Evolutionary conservation across 2,329 filamentous ascomycete species (phyloP).

Genomic region (Aspergillus sp.): DNA sequence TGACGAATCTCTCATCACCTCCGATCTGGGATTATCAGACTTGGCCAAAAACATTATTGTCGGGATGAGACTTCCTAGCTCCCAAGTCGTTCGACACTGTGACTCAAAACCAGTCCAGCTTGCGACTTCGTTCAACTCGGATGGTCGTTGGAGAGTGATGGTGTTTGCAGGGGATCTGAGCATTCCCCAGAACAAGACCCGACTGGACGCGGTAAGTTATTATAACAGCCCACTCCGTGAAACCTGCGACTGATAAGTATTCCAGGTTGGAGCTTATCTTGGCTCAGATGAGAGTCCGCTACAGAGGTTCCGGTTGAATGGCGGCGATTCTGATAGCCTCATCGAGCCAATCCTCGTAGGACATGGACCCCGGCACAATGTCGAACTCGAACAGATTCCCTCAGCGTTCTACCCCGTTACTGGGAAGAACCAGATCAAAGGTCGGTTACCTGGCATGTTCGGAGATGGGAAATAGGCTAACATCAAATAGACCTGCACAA

Average conservation of each 20-base stretch:
- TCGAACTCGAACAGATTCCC: constrained; percentile 56
- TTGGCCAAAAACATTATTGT: constrained; percentile 41
- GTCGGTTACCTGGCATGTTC: constrained; percentile 33
- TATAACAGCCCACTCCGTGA: background rate
- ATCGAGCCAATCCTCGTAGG: constrained; percentile 60
- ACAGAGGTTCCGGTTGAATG: constrained; percentile 43
- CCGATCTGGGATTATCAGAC: constrained; percentile 31
- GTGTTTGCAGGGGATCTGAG: constrained; percentile 49
- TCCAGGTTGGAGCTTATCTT: constrained; percentile 42
- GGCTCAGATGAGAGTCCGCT: constrained; percentile 43
- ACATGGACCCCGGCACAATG: constrained; percentile 46
- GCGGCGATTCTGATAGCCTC: constrained; percentile 51
- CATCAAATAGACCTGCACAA: constrained; percentile 55
- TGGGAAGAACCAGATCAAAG: constrained; percentile 56
- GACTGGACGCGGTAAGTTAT: constrained; percentile 40
- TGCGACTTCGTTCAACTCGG: constrained; percentile 50
- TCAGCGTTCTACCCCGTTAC: constrained; percentile 56
- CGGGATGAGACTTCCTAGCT: constrained; percentile 53
- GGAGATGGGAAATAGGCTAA: background rate
- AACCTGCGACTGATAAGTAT: constrained; percentile 5
- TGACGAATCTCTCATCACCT: constrained; percentile 50
- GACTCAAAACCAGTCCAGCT: constrained; percentile 60
- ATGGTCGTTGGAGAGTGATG: constrained; percentile 54
- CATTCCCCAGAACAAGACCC: constrained; percentile 22
- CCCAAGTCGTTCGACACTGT: constrained; percentile 59